phyloP scores from a whole-genome alignment of 805 yeast species.

The Candida silvatica region DNA sequence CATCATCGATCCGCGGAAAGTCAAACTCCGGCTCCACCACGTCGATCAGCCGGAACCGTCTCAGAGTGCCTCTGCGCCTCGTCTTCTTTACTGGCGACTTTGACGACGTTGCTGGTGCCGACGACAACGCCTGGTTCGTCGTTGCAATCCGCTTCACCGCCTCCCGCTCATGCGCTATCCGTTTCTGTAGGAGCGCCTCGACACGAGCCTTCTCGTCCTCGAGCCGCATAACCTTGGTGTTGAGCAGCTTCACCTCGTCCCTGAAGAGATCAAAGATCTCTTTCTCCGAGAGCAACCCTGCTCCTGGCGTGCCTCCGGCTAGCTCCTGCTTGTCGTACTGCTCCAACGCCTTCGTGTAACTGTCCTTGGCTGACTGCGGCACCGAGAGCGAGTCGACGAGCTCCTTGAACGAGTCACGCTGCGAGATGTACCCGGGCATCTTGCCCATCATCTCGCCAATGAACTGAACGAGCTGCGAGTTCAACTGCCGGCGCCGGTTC shows the following conservation, averaged over 20 bases:
- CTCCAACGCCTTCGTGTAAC: constrained; percentile 4
- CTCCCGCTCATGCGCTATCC: constrained; percentile 17
- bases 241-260: constrained; percentile 20
- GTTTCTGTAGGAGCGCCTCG: constrained; percentile 13
- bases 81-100: no score
- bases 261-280: constrained; percentile 20
- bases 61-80: no score
- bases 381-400: constrained; percentile 5
- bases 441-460: constrained; percentile 5
- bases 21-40: constrained; percentile 3
- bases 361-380: constrained; percentile 2
- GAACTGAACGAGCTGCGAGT: constrained; percentile 3
- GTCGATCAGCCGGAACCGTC: no score
- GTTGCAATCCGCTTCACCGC: constrained; percentile 7
- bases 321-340: constrained; percentile 3
- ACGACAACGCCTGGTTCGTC: no score
- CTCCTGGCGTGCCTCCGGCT: not conserved
- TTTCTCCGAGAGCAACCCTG: constrained; percentile 16
- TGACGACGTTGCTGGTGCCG: no score
- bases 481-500: constrained; percentile 1
- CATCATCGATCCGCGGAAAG: no score
- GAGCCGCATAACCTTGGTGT: constrained; percentile 12
- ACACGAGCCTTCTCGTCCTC: constrained; percentile 15
- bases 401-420: constrained; percentile 5
- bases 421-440: constrained; percentile 7